A percentile compares a stretch with the other conserved stretches of the same genome.
Evolutionary conservation across 192 early-diverging fungal genomes (phyloP).

Genomic region (Coemansia sp.): DNA sequence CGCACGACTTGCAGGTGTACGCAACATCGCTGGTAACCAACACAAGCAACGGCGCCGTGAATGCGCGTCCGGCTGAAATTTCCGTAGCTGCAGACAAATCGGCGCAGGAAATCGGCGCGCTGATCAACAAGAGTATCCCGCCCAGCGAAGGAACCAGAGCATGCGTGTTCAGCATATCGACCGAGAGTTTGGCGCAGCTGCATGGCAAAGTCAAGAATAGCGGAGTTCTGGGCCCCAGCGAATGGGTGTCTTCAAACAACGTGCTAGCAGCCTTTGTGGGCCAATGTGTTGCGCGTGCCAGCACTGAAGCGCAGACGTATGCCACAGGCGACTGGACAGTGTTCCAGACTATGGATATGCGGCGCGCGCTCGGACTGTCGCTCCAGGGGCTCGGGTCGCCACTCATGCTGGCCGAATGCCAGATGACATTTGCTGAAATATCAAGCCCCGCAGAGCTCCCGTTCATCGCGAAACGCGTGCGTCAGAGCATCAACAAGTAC

Average conservation of each 20-base stretch:
- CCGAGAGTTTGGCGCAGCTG: constrained; percentile 3
- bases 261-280: constrained; percentile 29
- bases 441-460: neutral
- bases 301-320: constrained; percentile 22
- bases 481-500: constrained; percentile 27
- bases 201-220: constrained; percentile 21
- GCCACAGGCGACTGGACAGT: constrained; percentile 36
- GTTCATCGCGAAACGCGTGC: constrained; percentile 14
- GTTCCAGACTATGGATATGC: constrained; percentile 50
- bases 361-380: constrained; percentile 26
- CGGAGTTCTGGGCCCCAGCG: constrained; percentile 20
- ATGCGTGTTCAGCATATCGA: constrained; percentile 27
- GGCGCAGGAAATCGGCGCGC: constrained; percentile 5
- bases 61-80: constrained; percentile 23
- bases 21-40: neutral
- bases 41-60: neutral
- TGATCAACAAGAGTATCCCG: constrained; percentile 12
- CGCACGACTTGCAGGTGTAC: constrained; percentile 9
- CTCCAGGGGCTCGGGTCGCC: constrained; percentile 39
- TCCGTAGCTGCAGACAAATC: constrained; percentile 32
- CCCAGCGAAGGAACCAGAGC: constrained; percentile 1
- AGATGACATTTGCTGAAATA: constrained; percentile 1
- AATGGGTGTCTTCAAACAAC: constrained; percentile 45
- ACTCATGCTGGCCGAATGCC: constrained; percentile 40
- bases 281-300: constrained; percentile 35